Base-by-base conservation (phyloP, 164 flowering plant genomes). In the Umbellularia californica region DNA sequence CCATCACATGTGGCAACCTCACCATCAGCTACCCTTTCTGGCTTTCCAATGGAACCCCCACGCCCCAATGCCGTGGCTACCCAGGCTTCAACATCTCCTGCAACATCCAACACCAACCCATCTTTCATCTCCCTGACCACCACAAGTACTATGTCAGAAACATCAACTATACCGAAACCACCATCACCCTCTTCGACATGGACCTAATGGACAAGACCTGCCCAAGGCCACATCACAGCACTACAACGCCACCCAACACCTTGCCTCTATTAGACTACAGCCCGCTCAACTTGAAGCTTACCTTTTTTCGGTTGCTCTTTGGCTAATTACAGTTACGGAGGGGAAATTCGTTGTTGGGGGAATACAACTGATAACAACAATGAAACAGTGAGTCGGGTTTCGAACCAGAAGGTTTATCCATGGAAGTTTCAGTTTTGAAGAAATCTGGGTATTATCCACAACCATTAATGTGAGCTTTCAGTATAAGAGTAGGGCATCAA, bases 81-180 rank as follows among this genome's bases (percentile, higher is more conserved):
- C 67, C 66, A 58, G 66, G 52, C 17, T 72, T 72, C 74, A 72
- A 72, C 27, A 27, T 62, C 74, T 13, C 74, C 27, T 72, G 74
- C 28, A 58, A 58, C 66, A 72, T 19, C 74, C 35, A 27, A 14
- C 12, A 23, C 1, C 66, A 58, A 28, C 67, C 47, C 67, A 72
- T 28, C 24, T 63, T 63, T 13, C 66, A 23, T 63, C 66, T 63
- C 24, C 58, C 33, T 7, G 24, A 58, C 64, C 20, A 30, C 64
- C 20, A 60, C 65, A 55, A 58, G 25, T 58, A 71, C 22, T 71
- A 52, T 25, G 73, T 58, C 11, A 71, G n/a, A 27, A 22, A 71
- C 11, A 71, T 71, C 62, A 19, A 27, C 35, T 52, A 52, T 3
- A 0, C 33, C 30, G 5, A 17, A 5, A 27, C 52, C n/a, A 15